phyloP scores from a whole-genome alignment of 352 stramenopile species.

The Phytophthora sp. region DNA sequence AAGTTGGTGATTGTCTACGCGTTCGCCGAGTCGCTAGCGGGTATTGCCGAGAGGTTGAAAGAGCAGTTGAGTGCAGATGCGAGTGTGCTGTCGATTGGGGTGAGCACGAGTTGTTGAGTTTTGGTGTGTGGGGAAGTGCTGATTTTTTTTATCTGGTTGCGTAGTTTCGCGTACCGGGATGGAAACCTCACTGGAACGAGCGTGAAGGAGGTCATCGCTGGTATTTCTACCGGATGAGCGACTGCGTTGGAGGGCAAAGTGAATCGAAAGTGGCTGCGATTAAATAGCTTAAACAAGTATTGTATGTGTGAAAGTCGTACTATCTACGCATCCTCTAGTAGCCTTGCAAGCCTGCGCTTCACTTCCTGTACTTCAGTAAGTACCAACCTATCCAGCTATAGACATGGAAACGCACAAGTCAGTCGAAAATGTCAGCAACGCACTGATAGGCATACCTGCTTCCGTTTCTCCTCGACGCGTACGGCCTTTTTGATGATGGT shows the following conservation, averaged over 20 bases:
- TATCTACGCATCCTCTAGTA: constrained; percentile 33
- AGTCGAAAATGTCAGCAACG: background rate
- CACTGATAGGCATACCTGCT: constrained; percentile 44
- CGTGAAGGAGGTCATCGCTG: constrained; percentile 61
- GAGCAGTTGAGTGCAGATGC: constrained; percentile 45
- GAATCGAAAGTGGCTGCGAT: background rate
- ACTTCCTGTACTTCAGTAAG: constrained; percentile 69
- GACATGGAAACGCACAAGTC: background rate
- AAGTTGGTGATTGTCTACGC: constrained; percentile 85
- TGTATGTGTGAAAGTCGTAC: background rate
- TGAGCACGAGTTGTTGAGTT: constrained; percentile 22
- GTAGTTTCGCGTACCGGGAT: constrained; percentile 81
- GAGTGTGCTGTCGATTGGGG: constrained; percentile 78
- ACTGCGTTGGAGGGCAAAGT: constrained; percentile 11
- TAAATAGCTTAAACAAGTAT: background rate
- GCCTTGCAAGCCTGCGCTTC: constrained; percentile 63
- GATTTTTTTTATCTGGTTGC: background rate
- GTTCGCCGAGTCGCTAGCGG: constrained; percentile 75
- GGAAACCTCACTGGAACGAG: constrained; percentile 63
- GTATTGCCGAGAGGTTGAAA: constrained; percentile 60
- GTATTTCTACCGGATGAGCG: constrained; percentile 76
- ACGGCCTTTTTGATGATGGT: constrained; percentile 53
- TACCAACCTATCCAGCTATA: constrained; percentile 66
- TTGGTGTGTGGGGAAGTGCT: background rate
- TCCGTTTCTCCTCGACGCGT: constrained; percentile 59